Base-by-base conservation (phyloP, 139 green algal species). In the Tetradesmus obliquus region DNA sequence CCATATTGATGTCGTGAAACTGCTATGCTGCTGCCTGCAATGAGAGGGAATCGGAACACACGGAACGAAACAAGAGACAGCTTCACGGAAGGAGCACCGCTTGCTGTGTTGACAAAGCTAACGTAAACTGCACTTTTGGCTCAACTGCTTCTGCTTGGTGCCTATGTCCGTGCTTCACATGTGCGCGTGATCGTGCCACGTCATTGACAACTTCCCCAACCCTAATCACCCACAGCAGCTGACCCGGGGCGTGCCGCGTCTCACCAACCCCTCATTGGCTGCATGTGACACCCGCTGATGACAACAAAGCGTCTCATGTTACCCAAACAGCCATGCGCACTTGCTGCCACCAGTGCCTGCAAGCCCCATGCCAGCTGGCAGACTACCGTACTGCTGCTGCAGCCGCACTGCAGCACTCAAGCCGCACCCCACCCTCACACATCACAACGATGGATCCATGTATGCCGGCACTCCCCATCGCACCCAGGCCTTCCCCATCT, bases 401-500 rank as follows among this genome's bases (percentile, higher is more conserved):
- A 2, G 8, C 57, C 0, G 8, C 57, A 66, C 57, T 62, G 5
- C 57, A 7, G 57, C 57, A 62, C 57, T 12, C 57, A 62, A 62
- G 57, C 57, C 5, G n/a, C n/a, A n/a, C n/a, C n/a, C n/a, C 72
- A 45, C 20, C 2, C 20, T 8, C 72, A 8, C 20, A 10, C 72
- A 45, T 53, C 76, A 82, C 54, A 51, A 55, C 4, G 66, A n/a
- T 1, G 84, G 84, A 51, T 89, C 45, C 15, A 72, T 24, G 55
- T 93, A 94, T 10, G 71, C 12, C 9, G 92, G 92, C 51, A 84
- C 85, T 3, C 89, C 92, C 92, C 92, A 94, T 3, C 92, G 82
- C 84, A 90, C 84, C 92, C 89, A 93, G 2, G 89, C 89, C 72
- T 94, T 94, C 79, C 89, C 89, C 55, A 66, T 80, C 89, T 94